Percentiles rank a stretch among this genome's conserved stretches.
These are phyloP conservation scores for Aspergillus ochraceoroseus DNA, from an alignment of 2,329 filamentous ascomycete species.

Conservation along the genomic window DNA sequence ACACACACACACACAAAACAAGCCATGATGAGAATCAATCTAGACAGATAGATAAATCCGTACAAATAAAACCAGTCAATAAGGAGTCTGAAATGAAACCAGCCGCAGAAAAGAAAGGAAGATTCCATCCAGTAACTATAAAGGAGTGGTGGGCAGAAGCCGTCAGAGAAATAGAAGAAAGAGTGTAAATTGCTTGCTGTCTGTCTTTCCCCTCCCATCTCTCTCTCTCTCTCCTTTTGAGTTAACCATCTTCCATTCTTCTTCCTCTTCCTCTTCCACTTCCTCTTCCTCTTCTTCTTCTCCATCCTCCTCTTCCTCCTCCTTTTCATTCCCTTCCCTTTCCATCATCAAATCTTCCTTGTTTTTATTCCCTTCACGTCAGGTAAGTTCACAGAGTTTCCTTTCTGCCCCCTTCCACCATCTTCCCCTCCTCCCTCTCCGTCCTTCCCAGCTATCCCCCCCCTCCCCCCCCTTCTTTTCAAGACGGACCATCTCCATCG, in stretches of 20 bases:
- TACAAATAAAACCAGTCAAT: too few species aligned
- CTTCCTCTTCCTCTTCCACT: not conserved
- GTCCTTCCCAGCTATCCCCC: constrained; percentile 12
- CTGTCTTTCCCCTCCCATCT: constrained; percentile 15
- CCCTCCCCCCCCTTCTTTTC: constrained; percentile 8
- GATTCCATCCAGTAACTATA: constrained; percentile 5
- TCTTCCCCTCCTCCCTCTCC: constrained; percentile 15
- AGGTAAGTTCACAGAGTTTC: constrained; percentile 27
- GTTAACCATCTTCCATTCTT: constrained; percentile 12
- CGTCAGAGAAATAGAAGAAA: constrained; percentile 4
- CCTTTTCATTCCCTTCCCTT: constrained; percentile 11
- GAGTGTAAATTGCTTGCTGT: not conserved
- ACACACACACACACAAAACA: constrained; percentile 7
- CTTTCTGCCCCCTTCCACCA: constrained; percentile 16
- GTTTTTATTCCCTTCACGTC: constrained; percentile 12
- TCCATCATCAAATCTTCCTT: constrained; percentile 1
- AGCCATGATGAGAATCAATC: not conserved
- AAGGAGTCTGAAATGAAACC: too few species aligned
- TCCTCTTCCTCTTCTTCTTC: constrained; percentile 7
- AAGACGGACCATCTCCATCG: constrained; percentile 6
- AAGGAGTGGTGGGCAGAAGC: not conserved
- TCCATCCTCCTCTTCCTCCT: constrained; percentile 13
- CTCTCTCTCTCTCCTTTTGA: constrained; percentile 14
- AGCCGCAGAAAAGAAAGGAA: too few species aligned
- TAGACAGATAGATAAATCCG: too few species aligned